Percentiles rank a stretch among this genome's conserved stretches.
Evolutionary conservation across 163 green algal genomes (phyloP).

Genomic region (Scenedesmus sp.): DNA sequence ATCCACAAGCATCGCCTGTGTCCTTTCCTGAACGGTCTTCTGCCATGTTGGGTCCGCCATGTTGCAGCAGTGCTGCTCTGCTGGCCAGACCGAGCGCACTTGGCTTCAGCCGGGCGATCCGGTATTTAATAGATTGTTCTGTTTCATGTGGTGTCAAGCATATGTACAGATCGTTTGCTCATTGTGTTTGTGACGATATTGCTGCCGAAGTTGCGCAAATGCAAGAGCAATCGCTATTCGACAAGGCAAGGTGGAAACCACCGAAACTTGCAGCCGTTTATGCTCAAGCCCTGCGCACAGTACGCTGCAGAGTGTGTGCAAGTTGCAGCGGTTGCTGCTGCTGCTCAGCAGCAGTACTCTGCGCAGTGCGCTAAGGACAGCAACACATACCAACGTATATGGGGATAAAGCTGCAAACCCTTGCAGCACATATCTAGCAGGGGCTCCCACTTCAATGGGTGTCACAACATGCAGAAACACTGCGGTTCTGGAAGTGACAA

Average conservation of each 20-base stretch:
- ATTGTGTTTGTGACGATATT: not conserved
- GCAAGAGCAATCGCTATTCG: not conserved
- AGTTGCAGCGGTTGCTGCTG: not conserved
- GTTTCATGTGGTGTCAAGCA: not conserved
- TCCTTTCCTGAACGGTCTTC: not conserved
- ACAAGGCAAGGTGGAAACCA: not conserved
- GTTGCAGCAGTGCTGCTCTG: not conserved
- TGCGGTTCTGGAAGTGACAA: too few relatives aligned
- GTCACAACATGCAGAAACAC: too few relatives aligned
- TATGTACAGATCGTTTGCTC: not conserved
- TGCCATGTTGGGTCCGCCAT: not conserved
- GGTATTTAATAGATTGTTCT: not conserved
- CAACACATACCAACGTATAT: not conserved
- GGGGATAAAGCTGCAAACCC: too few relatives aligned
- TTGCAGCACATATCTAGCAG: too few relatives aligned
- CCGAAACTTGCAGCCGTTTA: not conserved
- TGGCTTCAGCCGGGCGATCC: not conserved
- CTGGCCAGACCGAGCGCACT: not conserved
- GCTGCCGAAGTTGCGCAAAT: not conserved
- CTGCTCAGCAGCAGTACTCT: not conserved
- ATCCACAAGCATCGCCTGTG: conserved; percentile 37
- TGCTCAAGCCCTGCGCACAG: not conserved
- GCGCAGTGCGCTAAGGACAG: too few relatives aligned
- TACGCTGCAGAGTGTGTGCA: not conserved
- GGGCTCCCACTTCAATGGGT: too few relatives aligned